These are phyloP conservation scores for Colletotrichum nymphaeae DNA, from an alignment of 2,329 filamentous ascomycete species.

Conservation along the genomic window DNA sequence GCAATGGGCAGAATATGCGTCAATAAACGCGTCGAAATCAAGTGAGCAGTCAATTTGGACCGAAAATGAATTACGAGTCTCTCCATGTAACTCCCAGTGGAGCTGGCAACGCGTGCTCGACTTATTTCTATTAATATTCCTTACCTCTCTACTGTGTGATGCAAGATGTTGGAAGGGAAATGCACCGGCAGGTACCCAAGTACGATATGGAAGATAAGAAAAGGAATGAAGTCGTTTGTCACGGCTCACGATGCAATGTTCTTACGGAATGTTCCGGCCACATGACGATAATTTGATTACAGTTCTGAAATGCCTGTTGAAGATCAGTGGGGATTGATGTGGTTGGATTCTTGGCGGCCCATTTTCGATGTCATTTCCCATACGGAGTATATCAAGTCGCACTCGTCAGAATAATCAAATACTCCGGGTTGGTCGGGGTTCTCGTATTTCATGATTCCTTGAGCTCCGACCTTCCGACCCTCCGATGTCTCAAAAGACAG, in stretches of 20 bases:
- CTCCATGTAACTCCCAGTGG: neutral
- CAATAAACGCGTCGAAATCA: neutral
- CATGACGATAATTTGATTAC: neutral
- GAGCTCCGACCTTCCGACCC: neutral
- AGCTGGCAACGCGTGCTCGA: neutral
- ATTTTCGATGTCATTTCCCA: too few species aligned
- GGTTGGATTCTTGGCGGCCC: neutral
- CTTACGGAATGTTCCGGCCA: too few species aligned
- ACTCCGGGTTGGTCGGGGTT: neutral
- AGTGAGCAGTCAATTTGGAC: neutral
- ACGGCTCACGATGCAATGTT: too few species aligned
- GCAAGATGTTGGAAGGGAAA: neutral
- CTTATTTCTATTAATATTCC: neutral
- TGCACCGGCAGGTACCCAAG: too few species aligned
- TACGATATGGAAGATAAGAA: neutral
- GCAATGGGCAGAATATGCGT: neutral
- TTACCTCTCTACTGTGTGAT: neutral
- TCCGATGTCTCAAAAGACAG: neutral
- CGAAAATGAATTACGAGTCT: neutral
- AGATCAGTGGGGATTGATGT: neutral
- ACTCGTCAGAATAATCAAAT: neutral
- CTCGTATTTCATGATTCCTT: neutral
- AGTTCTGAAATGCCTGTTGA: neutral
- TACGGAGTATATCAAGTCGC: neutral
- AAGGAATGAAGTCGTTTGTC: neutral